These are phyloP conservation scores for Xylaria sp. DNA, from an alignment of 2,329 filamentous ascomycete species.

Conservation along the genomic window DNA sequence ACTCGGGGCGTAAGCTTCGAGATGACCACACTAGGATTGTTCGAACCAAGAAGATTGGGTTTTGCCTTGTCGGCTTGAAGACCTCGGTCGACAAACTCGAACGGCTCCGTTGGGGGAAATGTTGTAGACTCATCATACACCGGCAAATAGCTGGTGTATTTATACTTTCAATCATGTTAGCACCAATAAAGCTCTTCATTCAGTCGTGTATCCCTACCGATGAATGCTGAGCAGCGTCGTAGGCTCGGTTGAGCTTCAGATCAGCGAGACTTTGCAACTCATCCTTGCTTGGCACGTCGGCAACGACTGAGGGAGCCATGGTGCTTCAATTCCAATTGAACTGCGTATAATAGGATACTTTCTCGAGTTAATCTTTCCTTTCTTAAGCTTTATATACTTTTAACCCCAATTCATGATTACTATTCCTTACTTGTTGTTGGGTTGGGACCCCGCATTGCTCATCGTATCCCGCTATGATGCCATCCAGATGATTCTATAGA, in stretches of 20 bases:
- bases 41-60: slow-evolving; percentile 42
- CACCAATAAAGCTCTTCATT: not conserved
- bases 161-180: slow-evolving; percentile 33
- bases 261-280: slow-evolving; percentile 26
- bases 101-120: slow-evolving; percentile 43
- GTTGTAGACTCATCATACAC: slow-evolving; percentile 41
- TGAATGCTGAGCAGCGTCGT: slow-evolving; percentile 26
- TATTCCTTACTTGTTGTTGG: not conserved
- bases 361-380: not conserved
- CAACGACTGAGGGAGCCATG: slow-evolving; percentile 34
- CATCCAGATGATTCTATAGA: not conserved
- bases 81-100: slow-evolving; percentile 45
- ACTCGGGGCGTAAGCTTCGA: slow-evolving; percentile 32
- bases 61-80: slow-evolving; percentile 46
- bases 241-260: slow-evolving; percentile 30
- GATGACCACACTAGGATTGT: slow-evolving; percentile 32
- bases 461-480: slow-evolving; percentile 21
- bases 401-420: not conserved
- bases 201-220: slow-evolving; percentile 19
- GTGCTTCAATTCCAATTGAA: slow-evolving; percentile 11
- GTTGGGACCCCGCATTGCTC: slow-evolving; percentile 19
- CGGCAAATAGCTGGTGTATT: slow-evolving; percentile 40
- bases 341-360: not conserved
- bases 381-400: not conserved
- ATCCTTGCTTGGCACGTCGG: slow-evolving; percentile 25